Conservation (phyloP, 2,329 filamentous ascomycete genomes). For the Fusarium metavorans region DNA sequence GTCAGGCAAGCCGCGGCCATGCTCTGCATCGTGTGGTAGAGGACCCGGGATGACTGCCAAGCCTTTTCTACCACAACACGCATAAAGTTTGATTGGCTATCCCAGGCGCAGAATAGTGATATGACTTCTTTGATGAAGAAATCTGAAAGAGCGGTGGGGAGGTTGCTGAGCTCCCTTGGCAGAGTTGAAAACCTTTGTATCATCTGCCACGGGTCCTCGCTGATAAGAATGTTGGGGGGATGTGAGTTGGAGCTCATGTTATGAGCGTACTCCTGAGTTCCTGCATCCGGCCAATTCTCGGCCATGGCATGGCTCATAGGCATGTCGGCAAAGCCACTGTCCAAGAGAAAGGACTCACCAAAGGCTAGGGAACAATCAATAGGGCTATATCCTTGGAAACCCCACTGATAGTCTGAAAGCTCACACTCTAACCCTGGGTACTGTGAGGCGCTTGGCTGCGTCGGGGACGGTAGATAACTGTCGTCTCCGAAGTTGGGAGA, state of each 20-base stretch:
- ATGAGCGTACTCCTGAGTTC: not conserved
- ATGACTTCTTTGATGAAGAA: conserved; percentile 41
- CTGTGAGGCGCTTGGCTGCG: not conserved
- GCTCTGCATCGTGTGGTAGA: conserved; percentile 41
- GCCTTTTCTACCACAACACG: conserved; percentile 34
- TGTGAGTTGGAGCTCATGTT: not conserved
- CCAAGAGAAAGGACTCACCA: not conserved
- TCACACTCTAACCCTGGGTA: not conserved
- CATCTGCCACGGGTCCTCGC: not conserved
- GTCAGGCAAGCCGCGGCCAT: conserved; percentile 40
- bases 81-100: conserved; percentile 37
- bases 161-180: conserved; percentile 15
- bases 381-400: not conserved
- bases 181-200: not conserved
- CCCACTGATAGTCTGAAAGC: not conserved
- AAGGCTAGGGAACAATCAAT: not conserved
- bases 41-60: conserved; percentile 31
- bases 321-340: not conserved
- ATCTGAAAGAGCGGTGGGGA: conserved; percentile 26
- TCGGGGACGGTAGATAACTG: not conserved
- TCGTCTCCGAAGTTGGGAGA: not conserved
- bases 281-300: not conserved
- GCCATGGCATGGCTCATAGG: not conserved
- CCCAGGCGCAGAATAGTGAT: conserved; percentile 37
- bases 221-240: not conserved